Evolutionary conservation across 2,329 filamentous ascomycete species (phyloP).

Genomic region (Apiospora pterosperma): DNA sequence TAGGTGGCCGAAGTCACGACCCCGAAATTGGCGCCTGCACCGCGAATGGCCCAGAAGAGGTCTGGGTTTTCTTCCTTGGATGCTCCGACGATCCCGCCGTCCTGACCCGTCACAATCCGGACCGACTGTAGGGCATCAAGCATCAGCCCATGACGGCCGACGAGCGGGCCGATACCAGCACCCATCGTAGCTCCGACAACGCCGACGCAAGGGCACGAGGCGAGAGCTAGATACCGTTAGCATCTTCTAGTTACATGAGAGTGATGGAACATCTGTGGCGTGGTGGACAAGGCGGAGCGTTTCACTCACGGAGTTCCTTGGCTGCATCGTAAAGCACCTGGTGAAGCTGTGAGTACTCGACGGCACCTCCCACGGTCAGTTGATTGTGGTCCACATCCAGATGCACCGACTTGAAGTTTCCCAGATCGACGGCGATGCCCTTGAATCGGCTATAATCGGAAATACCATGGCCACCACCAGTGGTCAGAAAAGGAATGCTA

Average conservation of each 20-base stretch:
- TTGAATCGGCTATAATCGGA: too few species aligned
- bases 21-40: constrained; percentile 24
- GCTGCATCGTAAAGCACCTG: constrained; percentile 12
- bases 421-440: constrained; percentile 13
- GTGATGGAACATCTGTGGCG: background rate
- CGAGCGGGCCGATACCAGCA: constrained; percentile 17
- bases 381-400: background rate
- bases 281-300: background rate
- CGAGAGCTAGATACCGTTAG: background rate
- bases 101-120: constrained; percentile 20
- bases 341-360: constrained; percentile 1
- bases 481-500: constrained; percentile 7
- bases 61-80: constrained; percentile 12
- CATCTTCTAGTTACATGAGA: background rate
- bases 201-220: constrained; percentile 14
- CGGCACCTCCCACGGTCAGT: background rate
- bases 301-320: constrained; percentile 13
- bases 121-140: constrained; percentile 25
- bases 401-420: background rate
- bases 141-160: constrained; percentile 17
- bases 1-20: constrained; percentile 16
- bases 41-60: constrained; percentile 22
- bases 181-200: constrained; percentile 19
- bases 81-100: constrained; percentile 16
- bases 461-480: background rate